Base-by-base conservation (phyloP, 2,329 filamentous ascomycete genomes). In the Cladosporium sp. region DNA sequence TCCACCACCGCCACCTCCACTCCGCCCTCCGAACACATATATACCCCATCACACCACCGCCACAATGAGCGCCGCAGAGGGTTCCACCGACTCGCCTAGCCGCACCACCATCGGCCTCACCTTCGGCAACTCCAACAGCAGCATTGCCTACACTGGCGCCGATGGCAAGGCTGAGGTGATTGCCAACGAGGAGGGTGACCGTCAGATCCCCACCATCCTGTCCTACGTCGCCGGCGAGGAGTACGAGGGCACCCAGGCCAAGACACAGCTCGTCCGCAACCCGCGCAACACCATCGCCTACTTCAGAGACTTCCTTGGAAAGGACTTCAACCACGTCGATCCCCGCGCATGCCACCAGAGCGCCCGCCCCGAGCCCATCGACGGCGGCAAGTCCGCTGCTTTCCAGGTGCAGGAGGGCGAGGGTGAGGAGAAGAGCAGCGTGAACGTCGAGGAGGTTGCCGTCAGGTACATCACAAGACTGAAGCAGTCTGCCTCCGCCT, bases 61-160 rank as follows among this genome's bases (percentile, higher is more conserved):
- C 63, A 73, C 62, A 42, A 84, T 79, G 79, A 82, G 75, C 73
- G 78, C 69, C 76, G 82, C 78, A 74, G 76, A 74, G 71, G 74
- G 70, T 68, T 74, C 73, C 72, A 75, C 69, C 81, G 62, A 30
- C 56, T 62, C 56, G 28, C 40, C 30, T 59, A 65, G 57, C 43
- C 55, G 19, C 55, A 66, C 82, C 70, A 90, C 88, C 73, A 97
- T 99, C 78, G 94, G 94, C 75, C 92, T 99, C 73, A 89, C 92
- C 67, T 97, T 97, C 82, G 94, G 94, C 78, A 99, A 97, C 82
- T 92, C 92, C 63, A 96, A 96, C 86, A 95, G 91, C 80, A 97
- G 92, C 61, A 97, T 99, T 78, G 93, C 93, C 69, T 92, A 87
- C 74, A 96, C 92, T 49, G 60, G 61, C 28, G 84, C 88, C 63